Percentiles rank a stretch among this genome's conserved stretches.
phyloP scores from a whole-genome alignment of 2,329 filamentous ascomycete species.

The Fusarium fracticaudum region DNA sequence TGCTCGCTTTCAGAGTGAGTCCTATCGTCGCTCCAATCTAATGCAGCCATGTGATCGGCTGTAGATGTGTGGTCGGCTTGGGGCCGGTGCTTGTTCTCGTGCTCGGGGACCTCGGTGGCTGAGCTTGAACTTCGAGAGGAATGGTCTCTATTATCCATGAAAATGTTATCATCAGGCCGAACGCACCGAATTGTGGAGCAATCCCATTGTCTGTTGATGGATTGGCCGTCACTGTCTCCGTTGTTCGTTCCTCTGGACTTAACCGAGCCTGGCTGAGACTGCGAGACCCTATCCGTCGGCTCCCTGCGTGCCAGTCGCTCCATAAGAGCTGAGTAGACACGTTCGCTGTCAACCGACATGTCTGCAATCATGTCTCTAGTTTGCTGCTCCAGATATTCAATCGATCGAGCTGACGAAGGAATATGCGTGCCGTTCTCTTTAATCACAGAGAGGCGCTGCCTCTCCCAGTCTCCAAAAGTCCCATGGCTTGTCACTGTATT shows the following conservation, averaged over 20 bases:
- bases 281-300: background rate
- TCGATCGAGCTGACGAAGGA: slow-evolving; percentile 51
- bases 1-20: background rate
- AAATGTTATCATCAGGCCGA: slow-evolving; percentile 47
- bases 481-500: slow-evolving; percentile 61
- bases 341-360: slow-evolving; percentile 61
- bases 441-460: slow-evolving; percentile 71
- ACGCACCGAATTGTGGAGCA: slow-evolving; percentile 48
- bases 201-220: slow-evolving; percentile 27
- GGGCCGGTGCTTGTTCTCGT: background rate
- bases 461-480: slow-evolving; percentile 55
- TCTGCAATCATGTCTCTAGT: slow-evolving; percentile 34
- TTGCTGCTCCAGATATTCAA: slow-evolving; percentile 9
- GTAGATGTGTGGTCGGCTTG: background rate
- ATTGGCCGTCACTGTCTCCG: background rate
- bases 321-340: slow-evolving; percentile 73
- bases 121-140: background rate
- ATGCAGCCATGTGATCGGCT: background rate
- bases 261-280: background rate
- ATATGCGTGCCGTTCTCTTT: slow-evolving; percentile 61
- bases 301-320: slow-evolving; percentile 58
- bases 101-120: background rate
- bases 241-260: background rate
- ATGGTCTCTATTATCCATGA: slow-evolving; percentile 28
- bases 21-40: background rate